Conservation (phyloP, 805 yeast genomes). For the Metschnikowia bowlesiae region DNA sequence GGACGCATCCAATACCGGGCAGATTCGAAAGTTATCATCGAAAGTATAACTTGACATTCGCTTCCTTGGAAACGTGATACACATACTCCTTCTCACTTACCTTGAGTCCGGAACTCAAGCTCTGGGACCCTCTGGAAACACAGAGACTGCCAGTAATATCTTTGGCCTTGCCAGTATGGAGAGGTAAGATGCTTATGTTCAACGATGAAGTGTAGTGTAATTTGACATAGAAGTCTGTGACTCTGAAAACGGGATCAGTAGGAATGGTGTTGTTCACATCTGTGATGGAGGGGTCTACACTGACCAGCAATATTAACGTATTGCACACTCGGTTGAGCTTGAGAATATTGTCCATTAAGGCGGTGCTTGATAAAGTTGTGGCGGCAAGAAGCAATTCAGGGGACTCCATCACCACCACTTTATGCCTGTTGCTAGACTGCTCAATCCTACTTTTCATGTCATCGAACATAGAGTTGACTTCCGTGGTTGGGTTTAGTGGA, state of each 20-base stretch:
- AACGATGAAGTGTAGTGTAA: conserved; percentile 48
- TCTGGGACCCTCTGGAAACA: conserved; percentile 52
- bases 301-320: conserved; percentile 32
- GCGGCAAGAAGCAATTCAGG: conserved; percentile 45
- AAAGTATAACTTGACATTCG: conserved; percentile 41
- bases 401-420: conserved; percentile 40
- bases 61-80: conserved; percentile 55
- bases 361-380: conserved; percentile 34
- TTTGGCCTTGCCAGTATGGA: conserved; percentile 75
- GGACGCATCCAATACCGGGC: not conserved
- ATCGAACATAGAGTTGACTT: conserved; percentile 17
- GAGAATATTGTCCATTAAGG: conserved; percentile 27
- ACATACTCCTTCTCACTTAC: conserved; percentile 61
- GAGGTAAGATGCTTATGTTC: conserved; percentile 57
- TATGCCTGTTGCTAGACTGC: conserved; percentile 8
- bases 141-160: conserved; percentile 74
- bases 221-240: conserved; percentile 44
- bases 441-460: conserved; percentile 11
- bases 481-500: conserved; percentile 17
- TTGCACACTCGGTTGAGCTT: conserved; percentile 29
- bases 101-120: conserved; percentile 14
- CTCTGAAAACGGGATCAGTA: conserved; percentile 35
- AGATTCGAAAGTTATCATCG: conserved; percentile 22
- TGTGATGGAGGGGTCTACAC: conserved; percentile 35
- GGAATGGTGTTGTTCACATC: conserved; percentile 22